These are phyloP conservation scores for Rhodotorula sp. DNA, from an alignment of 1,284 basidiomycete genomes.

Conservation along the genomic window DNA sequence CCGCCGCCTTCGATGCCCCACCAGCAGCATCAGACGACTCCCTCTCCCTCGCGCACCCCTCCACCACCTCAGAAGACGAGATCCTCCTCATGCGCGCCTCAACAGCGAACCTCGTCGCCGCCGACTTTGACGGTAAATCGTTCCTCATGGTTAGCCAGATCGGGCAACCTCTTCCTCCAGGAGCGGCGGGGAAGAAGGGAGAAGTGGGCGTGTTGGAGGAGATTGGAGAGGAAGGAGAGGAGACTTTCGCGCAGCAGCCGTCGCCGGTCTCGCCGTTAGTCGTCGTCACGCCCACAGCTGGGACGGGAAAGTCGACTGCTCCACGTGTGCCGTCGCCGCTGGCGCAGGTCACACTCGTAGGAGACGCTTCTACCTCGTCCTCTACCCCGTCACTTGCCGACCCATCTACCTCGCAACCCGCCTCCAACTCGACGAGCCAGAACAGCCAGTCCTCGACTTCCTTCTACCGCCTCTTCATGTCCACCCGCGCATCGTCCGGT, in stretches of 20 bases:
- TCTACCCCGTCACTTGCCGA: not conserved
- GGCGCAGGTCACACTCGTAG: not conserved
- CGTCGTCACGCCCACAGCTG: not conserved
- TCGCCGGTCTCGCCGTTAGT: not conserved
- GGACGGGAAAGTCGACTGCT: not conserved
- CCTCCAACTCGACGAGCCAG: not conserved
- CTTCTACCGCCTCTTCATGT: slow-evolving; percentile 34
- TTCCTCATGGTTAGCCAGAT: not conserved
- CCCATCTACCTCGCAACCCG: not conserved
- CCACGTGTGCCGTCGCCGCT: not conserved
- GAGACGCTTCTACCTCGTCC: not conserved
- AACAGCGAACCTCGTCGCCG: not conserved
- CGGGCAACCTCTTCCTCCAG: too few species aligned
- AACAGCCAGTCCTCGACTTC: slow-evolving; percentile 1
- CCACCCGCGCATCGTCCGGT: slow-evolving; percentile 4
- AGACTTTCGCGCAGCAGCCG: too few species aligned
- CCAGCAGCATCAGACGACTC: too few species aligned
- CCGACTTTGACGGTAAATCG: slow-evolving; percentile 2
- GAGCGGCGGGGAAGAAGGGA: not conserved
- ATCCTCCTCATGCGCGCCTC: too few species aligned
- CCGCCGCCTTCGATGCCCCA: too few species aligned
- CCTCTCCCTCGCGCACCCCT: too few species aligned
- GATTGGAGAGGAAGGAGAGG: not conserved
- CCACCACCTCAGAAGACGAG: too few species aligned
- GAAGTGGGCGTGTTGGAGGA: not conserved